Conservation (phyloP, 768 basidiomycete genomes). For the Trametes villosa region DNA sequence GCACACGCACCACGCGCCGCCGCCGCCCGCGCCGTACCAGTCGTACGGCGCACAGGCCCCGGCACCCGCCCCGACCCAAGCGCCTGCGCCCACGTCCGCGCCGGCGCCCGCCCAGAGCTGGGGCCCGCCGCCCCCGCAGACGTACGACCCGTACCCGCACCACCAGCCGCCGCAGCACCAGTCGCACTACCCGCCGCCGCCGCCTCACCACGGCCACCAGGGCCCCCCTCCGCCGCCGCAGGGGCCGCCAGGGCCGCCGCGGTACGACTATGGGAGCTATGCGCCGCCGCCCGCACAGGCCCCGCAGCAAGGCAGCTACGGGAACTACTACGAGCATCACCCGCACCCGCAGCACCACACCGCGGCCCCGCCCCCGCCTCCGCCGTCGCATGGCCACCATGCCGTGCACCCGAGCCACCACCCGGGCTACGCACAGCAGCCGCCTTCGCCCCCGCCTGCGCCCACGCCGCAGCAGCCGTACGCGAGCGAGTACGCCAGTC, state of each 20-base stretch:
- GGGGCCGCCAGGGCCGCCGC: slow-evolving; percentile 25
- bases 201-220: slow-evolving; percentile 26
- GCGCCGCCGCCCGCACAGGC: slow-evolving; percentile 25
- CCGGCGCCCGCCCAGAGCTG: slow-evolving; percentile 22
- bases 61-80: slow-evolving; percentile 22
- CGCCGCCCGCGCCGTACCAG: slow-evolving; percentile 22
- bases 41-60: slow-evolving; percentile 21
- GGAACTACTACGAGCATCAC: slow-evolving; percentile 26
- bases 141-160: slow-evolving; percentile 36
- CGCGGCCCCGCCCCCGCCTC: slow-evolving; percentile 26
- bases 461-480: slow-evolving; percentile 19
- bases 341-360: slow-evolving; percentile 28
- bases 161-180: slow-evolving; percentile 31
- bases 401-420: slow-evolving; percentile 30
- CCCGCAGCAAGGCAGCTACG: slow-evolving; percentile 17
- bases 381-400: slow-evolving; percentile 31
- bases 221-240: slow-evolving; percentile 27
- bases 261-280: slow-evolving; percentile 18
- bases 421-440: slow-evolving; percentile 22
- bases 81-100: slow-evolving; percentile 23
- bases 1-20: slow-evolving; percentile 18
- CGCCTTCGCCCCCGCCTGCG: slow-evolving; percentile 18
- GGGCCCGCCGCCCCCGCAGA: slow-evolving; percentile 11
- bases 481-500: slow-evolving; percentile 16
- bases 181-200: slow-evolving; percentile 31